phyloP scores from a whole-genome alignment of 2,329 filamentous ascomycete species.

The Ophiostoma himal-ulmi region DNA sequence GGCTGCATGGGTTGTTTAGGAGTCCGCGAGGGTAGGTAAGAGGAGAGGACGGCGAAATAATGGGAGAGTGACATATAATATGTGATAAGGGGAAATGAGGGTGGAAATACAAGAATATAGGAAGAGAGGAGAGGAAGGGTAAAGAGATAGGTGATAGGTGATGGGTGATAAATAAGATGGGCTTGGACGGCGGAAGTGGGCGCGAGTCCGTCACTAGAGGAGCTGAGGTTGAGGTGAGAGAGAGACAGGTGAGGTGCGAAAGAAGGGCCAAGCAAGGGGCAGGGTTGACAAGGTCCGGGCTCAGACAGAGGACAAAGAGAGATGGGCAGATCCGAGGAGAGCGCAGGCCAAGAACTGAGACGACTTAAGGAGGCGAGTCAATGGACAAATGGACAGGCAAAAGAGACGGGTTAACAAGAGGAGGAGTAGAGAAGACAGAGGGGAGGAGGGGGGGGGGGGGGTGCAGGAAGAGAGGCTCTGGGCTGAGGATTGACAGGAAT shows the following conservation, averaged over 20 bases:
- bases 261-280: neutral
- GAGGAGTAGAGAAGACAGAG: neutral
- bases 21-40: neutral
- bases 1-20: slow-evolving; percentile 44
- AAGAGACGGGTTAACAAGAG: neutral
- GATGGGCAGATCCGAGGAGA: neutral
- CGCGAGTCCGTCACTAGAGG: slow-evolving; percentile 11
- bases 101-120: neutral
- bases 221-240: neutral
- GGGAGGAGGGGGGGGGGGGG: too few species aligned
- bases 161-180: neutral
- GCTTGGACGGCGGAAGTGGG: neutral
- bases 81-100: neutral
- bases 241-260: too few species aligned
- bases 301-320: neutral
- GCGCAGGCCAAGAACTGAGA: neutral
- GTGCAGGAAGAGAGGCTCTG: neutral
- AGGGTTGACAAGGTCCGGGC: neutral
- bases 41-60: neutral
- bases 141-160: neutral
- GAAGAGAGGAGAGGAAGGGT: neutral
- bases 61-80: slow-evolving; percentile 6
- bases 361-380: neutral
- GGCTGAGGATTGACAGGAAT: neutral
- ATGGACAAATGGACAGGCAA: too few species aligned